Conservation (phyloP, 495 filamentous ascomycete species). For the Astrothelium subdiscretum region DNA sequence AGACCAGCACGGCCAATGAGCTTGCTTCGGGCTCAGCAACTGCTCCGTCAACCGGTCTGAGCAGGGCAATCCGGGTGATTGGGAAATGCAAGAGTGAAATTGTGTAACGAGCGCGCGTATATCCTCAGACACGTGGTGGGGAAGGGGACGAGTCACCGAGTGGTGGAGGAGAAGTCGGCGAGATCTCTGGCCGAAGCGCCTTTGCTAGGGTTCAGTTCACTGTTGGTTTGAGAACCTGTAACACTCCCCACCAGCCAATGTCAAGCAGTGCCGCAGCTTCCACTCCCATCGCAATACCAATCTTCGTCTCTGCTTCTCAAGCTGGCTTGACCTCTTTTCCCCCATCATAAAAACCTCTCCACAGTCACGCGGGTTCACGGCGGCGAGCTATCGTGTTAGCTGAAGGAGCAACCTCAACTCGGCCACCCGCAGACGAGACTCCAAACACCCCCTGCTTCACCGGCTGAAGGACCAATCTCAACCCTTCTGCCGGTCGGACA, state of each 20-base stretch:
- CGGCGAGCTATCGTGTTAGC: neutral
- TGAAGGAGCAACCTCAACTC: neutral
- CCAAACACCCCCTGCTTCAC: neutral
- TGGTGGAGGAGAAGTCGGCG: neutral
- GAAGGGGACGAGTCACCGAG: constrained; percentile 1
- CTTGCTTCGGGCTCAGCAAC: neutral
- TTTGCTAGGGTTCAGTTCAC: neutral
- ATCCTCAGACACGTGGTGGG: neutral
- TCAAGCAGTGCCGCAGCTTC: neutral
- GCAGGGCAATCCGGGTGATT: neutral
- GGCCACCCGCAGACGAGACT: neutral
- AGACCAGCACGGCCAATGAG: neutral
- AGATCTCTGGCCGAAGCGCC: neutral
- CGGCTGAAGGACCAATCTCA: neutral
- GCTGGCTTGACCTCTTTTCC: neutral
- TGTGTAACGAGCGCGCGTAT: constrained; percentile 1
- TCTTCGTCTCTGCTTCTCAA: neutral
- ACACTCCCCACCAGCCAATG: neutral
- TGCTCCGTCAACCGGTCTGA: neutral
- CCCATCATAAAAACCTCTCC: neutral
- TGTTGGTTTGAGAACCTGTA: constrained; percentile 2
- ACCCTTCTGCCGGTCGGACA: neutral
- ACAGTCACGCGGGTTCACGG: neutral
- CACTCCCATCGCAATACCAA: neutral
- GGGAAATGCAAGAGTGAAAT: neutral